These are phyloP conservation scores for Gnetum montanum DNA, from an alignment of 75 land plant species.

Conservation along the genomic window DNA sequence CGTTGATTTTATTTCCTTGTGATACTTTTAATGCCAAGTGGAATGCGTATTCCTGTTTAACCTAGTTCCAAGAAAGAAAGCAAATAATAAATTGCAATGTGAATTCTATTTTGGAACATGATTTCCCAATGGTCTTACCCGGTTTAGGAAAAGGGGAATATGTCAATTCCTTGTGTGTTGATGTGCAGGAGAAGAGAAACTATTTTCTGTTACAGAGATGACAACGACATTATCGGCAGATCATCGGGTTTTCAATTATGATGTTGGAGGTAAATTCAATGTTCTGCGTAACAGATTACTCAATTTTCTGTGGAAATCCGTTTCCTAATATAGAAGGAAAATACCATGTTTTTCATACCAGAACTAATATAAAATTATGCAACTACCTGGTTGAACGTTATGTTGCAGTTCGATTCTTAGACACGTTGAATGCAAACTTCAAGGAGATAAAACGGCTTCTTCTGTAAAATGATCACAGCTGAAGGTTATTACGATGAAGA, in stretches of 20 bases:
- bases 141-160: too few relatives aligned
- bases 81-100: background rate
- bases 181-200: conserved; percentile 49
- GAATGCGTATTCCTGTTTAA: background rate
- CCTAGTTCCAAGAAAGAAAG: background rate
- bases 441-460: conserved; percentile 23
- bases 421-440: conserved; percentile 19
- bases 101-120: too few relatives aligned
- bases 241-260: conserved; percentile 77
- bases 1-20: background rate
- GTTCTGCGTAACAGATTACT: background rate
- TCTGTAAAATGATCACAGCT: conserved; percentile 12
- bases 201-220: conserved; percentile 67
- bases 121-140: too few relatives aligned
- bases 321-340: background rate
- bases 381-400: background rate
- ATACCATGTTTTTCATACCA: background rate
- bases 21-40: background rate
- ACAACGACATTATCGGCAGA: conserved; percentile 82
- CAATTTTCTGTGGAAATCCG: background rate
- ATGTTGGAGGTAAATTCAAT: conserved; percentile 56
- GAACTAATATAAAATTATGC: background rate
- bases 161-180: too few relatives aligned
- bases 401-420: conserved; percentile 30
- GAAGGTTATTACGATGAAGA: background rate